Evolutionary conservation across 2,329 filamentous ascomycete genomes (phyloP).

Genomic region (Diaporthe destruens): DNA sequence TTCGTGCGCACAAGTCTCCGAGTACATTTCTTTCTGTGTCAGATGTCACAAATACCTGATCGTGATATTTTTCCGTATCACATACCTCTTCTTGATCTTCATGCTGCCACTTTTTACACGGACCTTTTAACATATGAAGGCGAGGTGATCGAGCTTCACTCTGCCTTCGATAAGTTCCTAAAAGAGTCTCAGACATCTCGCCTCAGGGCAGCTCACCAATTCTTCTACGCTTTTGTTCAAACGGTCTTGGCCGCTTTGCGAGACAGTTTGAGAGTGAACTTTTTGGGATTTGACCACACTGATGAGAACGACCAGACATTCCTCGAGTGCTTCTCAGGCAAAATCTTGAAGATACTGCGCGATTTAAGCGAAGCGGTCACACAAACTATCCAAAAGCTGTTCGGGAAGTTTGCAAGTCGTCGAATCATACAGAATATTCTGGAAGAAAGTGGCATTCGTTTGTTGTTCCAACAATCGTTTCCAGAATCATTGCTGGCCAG

Average conservation of each 20-base stretch:
- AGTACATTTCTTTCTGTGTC: no score
- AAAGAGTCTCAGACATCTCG: background rate
- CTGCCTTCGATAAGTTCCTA: background rate
- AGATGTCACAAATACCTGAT: no score
- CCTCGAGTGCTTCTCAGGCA: background rate
- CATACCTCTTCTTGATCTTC: no score
- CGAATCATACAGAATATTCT: background rate
- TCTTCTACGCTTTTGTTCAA: background rate
- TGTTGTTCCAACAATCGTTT: background rate
- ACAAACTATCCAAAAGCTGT: background rate
- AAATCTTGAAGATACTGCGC: background rate
- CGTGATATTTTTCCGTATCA: no score
- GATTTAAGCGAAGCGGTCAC: background rate
- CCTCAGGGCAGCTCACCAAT: background rate
- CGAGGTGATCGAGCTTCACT: no score
- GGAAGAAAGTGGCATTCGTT: background rate
- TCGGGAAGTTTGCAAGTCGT: accelerated
- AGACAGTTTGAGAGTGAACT: accelerated
- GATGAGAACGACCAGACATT: background rate
- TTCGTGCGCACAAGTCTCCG: no score
- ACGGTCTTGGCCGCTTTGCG: background rate
- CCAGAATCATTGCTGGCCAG: background rate
- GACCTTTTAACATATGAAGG: no score
- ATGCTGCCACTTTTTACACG: no score
- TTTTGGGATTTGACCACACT: background rate